Conservation (phyloP, 495 filamentous ascomycete genomes). For the Mycothermus thermophilus region DNA sequence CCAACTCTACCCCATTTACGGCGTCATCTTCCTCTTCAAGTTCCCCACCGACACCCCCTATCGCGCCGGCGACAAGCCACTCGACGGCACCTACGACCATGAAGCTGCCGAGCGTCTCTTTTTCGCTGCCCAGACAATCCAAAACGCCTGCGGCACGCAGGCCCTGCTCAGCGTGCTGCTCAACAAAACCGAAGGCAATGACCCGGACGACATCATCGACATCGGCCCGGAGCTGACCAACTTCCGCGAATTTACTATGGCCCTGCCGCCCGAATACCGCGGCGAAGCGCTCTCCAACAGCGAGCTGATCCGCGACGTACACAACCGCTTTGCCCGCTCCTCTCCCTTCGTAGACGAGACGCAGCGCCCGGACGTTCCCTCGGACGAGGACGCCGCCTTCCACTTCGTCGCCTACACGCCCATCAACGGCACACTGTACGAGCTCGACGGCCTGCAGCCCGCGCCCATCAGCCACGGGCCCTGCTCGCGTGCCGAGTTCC, state of each 20-base stretch:
- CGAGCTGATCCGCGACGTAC: constrained; percentile 76
- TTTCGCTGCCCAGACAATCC: constrained; percentile 96
- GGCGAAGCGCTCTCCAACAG: constrained; percentile 49
- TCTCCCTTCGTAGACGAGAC: constrained; percentile 89
- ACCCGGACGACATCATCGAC: constrained; percentile 24
- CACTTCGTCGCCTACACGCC: constrained; percentile 96
- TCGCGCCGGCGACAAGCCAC: constrained; percentile 42
- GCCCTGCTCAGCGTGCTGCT: constrained; percentile 85
- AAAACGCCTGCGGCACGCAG: constrained; percentile 97
- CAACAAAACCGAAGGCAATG: constrained; percentile 48
- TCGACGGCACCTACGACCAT: constrained; percentile 70
- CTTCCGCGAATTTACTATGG: constrained; percentile 85
- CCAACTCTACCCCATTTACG: constrained; percentile 73
- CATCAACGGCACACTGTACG: constrained; percentile 67
- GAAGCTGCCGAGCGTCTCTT: constrained; percentile 63
- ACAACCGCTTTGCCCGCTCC: constrained; percentile 83
- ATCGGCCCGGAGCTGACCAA: constrained; percentile 49
- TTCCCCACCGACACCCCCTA: constrained; percentile 66
- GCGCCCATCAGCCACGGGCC: constrained; percentile 78
- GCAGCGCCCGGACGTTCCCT: constrained; percentile 42
- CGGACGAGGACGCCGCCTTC: constrained; percentile 72
- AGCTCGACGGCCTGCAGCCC: constrained; percentile 88
- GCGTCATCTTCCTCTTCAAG: constrained; percentile 99
- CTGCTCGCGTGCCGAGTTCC: constrained; percentile 55
- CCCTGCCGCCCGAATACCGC: constrained; percentile 65